A percentile compares a stretch with the other conserved stretches of the same genome.
Evolutionary conservation across 2,329 filamentous ascomycete genomes (phyloP).

Genomic region (Sordariomycetes sp.): DNA sequence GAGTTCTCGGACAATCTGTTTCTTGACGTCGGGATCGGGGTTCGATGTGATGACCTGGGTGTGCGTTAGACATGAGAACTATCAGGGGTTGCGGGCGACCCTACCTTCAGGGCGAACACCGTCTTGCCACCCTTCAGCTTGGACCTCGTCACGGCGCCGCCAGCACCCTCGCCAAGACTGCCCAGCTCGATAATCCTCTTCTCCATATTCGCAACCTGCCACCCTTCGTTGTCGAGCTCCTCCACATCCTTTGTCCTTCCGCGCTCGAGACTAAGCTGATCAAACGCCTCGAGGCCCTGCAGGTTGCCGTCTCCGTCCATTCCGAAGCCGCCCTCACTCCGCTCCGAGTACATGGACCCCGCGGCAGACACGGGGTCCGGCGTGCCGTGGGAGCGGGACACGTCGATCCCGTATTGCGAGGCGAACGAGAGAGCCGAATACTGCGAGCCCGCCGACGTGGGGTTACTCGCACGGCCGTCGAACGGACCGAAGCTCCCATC

Average conservation of each 20-base stretch:
- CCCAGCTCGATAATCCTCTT: constrained; percentile 80
- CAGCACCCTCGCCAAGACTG: constrained; percentile 84
- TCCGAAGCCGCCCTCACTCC: constrained; percentile 57
- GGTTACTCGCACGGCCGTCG: constrained; percentile 66
- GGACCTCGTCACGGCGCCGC: constrained; percentile 87
- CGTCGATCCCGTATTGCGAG: constrained; percentile 55
- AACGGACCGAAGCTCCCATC: constrained; percentile 71
- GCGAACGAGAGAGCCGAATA: constrained; percentile 76
- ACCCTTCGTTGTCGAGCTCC: constrained; percentile 87
- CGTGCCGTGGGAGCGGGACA: constrained; percentile 50
- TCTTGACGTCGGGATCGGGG: constrained; percentile 94
- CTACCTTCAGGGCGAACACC: constrained; percentile 88
- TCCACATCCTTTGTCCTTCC: constrained; percentile 80
- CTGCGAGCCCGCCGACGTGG: constrained; percentile 76
- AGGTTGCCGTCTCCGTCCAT: constrained; percentile 73
- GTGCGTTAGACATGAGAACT: background rate
- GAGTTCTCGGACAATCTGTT: constrained; percentile 91
- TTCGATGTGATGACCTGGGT: constrained; percentile 90
- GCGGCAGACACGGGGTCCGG: constrained; percentile 83
- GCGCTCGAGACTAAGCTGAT: constrained; percentile 70
- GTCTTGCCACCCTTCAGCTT: constrained; percentile 85
- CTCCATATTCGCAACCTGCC: constrained; percentile 84
- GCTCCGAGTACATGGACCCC: constrained; percentile 70
- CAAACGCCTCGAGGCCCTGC: constrained; percentile 64
- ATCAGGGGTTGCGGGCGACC: constrained; percentile 9